A percentile compares a stretch with the other conserved stretches of the same genome.
Conservation (phyloP, 2,329 filamentous ascomycete species). For the Cercospora nicotianae region DNA sequence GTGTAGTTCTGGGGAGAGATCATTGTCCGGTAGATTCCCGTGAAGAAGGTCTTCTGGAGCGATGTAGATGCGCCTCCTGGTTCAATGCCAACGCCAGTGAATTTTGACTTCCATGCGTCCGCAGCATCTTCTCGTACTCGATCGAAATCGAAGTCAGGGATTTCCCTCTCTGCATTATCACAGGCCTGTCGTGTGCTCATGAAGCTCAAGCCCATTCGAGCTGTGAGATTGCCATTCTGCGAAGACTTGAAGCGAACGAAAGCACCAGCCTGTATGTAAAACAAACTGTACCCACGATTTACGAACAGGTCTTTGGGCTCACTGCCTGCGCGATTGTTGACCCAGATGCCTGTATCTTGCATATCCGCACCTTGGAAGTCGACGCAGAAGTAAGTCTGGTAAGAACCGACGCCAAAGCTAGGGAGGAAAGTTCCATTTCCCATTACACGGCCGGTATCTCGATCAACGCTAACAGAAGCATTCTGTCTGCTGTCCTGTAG, state of each 20-base stretch:
- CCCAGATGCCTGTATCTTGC: constrained; percentile 58
- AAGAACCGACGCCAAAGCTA: constrained; percentile 61
- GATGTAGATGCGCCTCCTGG: constrained; percentile 50
- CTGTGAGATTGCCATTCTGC: constrained; percentile 47
- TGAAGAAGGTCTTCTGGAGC: constrained; percentile 57
- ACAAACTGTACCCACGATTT: constrained; percentile 34
- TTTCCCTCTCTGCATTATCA: constrained; percentile 64
- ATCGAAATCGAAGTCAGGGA: constrained; percentile 65
- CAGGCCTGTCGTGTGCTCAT: constrained; percentile 66
- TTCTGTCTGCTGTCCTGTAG: constrained; percentile 53
- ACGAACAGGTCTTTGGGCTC: constrained; percentile 41
- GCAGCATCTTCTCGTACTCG: constrained; percentile 45
- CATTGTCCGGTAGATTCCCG: constrained; percentile 67
- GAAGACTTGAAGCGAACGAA: constrained; percentile 23
- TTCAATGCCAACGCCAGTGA: constrained; percentile 40
- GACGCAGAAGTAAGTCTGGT: constrained; percentile 59
- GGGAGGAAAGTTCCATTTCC: constrained; percentile 60
- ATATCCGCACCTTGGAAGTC: constrained; percentile 56
- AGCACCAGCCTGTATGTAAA: constrained; percentile 41
- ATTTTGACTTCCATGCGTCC: constrained; percentile 42
- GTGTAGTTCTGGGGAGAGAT: constrained; percentile 70
- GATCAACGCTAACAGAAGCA: constrained; percentile 55
- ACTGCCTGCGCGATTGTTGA: constrained; percentile 52
- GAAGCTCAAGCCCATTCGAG: constrained; percentile 68
- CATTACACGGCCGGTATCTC: constrained; percentile 53